phyloP scores from a whole-genome alignment of 1,284 basidiomycete genomes.

The Porodaedalea pini region DNA sequence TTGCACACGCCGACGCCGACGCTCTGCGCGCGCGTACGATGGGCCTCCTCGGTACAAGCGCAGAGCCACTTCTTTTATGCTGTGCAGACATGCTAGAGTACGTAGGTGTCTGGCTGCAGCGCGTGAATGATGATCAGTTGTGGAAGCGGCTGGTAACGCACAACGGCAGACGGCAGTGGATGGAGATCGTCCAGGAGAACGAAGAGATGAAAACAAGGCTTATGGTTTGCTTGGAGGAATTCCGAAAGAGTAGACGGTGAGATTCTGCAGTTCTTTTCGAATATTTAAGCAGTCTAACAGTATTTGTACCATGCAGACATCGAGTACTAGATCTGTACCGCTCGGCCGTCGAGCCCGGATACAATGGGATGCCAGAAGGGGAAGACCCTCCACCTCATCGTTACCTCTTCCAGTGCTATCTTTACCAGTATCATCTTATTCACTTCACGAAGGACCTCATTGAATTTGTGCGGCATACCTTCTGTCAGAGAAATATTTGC shows the following conservation, averaged over 20 bases:
- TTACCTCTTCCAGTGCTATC: conserved; percentile 63
- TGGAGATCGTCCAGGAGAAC: conserved; percentile 1
- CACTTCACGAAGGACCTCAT: conserved; percentile 36
- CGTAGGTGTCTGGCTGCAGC: conserved; percentile 50
- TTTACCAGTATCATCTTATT: conserved; percentile 73
- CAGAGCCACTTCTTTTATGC: conserved; percentile 51
- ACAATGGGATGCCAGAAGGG: conserved; percentile 31
- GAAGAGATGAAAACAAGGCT: conserved; percentile 2
- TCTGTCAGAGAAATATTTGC: not conserved
- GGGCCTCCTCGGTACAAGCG: conserved; percentile 69
- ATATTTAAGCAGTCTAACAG: too few species aligned
- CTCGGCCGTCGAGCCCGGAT: conserved; percentile 57
- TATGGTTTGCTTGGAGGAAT: conserved; percentile 1
- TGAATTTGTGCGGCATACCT: conserved; percentile 22
- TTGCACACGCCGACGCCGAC: conserved; percentile 51
- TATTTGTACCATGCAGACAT: conserved; percentile 39
- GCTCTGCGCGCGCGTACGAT: conserved; percentile 52
- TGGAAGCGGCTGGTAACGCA: conserved; percentile 32
- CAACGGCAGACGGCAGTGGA: conserved; percentile 24
- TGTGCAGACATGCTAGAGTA: conserved; percentile 45
- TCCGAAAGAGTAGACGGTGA: conserved; percentile 12
- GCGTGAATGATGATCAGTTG: conserved; percentile 39
- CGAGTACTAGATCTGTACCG: conserved; percentile 70
- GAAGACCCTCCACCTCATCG: conserved; percentile 52
- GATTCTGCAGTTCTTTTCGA: too few species aligned